phyloP scores from a whole-genome alignment of 345 rosid genomes.

The Alliaria petiolata region DNA sequence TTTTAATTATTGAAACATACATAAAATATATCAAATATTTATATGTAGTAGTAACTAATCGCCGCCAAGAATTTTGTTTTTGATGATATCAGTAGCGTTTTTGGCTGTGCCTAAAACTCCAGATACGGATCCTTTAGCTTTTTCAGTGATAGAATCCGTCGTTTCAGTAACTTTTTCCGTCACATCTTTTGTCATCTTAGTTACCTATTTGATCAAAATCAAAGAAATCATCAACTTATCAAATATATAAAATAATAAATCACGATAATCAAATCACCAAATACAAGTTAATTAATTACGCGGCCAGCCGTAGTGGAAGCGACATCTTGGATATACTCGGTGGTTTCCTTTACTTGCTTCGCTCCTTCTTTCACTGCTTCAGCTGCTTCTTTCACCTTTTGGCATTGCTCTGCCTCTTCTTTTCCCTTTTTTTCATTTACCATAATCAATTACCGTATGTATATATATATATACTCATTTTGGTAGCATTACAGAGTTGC shows the following conservation, averaged over 20 bases:
- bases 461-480: not conserved
- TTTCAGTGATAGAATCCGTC: constrained; percentile 25
- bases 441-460: not conserved
- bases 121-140: constrained; percentile 35
- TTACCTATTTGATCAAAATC: constrained; percentile 16
- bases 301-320: constrained; percentile 34
- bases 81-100: constrained; percentile 30
- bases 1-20: not conserved
- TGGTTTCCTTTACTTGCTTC: constrained; percentile 44
- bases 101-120: constrained; percentile 31
- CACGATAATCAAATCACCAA: not conserved
- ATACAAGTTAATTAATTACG: constrained; percentile 17
- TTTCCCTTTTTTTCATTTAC: constrained; percentile 30
- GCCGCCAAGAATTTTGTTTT: constrained; percentile 25
- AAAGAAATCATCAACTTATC: not conserved
- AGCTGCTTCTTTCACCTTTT: constrained; percentile 62
- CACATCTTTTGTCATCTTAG: constrained; percentile 38
- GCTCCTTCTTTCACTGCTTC: constrained; percentile 61
- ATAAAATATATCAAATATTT: not conserved
- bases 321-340: constrained; percentile 34
- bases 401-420: constrained; percentile 43
- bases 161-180: constrained; percentile 34
- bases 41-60: not conserved
- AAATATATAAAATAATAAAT: not conserved
- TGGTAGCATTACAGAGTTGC: not conserved